These are phyloP conservation scores for Cicer judaicum DNA, from an alignment of 306 rosid genomes.

Conservation along the genomic window DNA sequence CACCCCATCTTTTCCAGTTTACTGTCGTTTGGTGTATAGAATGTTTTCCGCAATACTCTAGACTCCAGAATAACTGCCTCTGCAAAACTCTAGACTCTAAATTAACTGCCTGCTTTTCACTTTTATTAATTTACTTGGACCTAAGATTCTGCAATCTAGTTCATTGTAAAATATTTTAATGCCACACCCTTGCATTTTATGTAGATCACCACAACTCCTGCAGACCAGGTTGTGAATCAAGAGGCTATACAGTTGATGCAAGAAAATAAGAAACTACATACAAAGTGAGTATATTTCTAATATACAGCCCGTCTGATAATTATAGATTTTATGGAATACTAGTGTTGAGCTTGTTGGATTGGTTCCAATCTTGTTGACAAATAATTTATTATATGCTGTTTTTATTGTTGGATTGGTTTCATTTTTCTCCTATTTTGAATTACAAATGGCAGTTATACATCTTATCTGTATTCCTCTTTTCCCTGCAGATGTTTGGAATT, in stretches of 20 bases:
- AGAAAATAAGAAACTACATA: conserved; percentile 63
- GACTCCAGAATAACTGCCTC: conserved; percentile 7
- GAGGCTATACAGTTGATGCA: conserved; percentile 58
- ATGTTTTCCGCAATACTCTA: background rate
- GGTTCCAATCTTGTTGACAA: conserved; percentile 31
- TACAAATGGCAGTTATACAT: conserved; percentile 31
- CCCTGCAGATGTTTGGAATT: conserved; percentile 67
- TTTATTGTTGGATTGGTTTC: conserved; percentile 12
- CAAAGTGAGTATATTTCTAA: conserved; percentile 61
- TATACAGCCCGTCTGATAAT: background rate
- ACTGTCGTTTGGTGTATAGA: conserved; percentile 18
- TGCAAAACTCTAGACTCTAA: background rate
- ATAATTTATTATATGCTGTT: background rate
- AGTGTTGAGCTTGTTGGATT: conserved; percentile 29
- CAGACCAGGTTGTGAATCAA: conserved; percentile 48
- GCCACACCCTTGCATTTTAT: conserved; percentile 36
- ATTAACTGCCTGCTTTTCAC: conserved; percentile 12
- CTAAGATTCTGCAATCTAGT: conserved; percentile 6
- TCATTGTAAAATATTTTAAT: conserved; percentile 3
- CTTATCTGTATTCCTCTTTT: conserved; percentile 19
- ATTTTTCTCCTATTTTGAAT: conserved; percentile 22
- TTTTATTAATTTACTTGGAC: conserved; percentile 30
- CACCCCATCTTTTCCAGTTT: background rate
- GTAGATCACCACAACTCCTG: conserved; percentile 45
- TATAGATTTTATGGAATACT: background rate